Percentiles rank a stretch among this genome's conserved stretches.
phyloP scores from a whole-genome alignment of 768 basidiomycete genomes.

The Calvatia gigantea region DNA sequence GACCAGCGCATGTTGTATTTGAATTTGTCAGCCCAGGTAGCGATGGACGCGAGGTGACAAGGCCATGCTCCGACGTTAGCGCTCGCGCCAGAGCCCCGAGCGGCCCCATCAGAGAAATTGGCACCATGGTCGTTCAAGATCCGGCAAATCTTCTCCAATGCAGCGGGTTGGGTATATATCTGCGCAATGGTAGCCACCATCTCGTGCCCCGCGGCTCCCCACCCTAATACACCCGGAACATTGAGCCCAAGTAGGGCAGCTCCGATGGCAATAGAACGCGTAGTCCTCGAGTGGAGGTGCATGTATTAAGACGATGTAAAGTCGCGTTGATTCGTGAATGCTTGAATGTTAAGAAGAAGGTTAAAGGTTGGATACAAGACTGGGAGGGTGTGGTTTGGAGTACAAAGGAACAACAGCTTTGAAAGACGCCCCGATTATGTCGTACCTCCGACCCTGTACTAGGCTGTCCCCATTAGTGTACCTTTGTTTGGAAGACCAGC shows the following conservation, averaged over 20 bases:
- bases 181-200: slow-evolving; percentile 93
- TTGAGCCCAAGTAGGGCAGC: neutral
- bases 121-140: slow-evolving; percentile 55
- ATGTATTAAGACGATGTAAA: neutral
- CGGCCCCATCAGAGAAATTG: slow-evolving; percentile 19
- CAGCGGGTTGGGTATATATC: slow-evolving; percentile 78
- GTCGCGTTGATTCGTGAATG: too few species aligned
- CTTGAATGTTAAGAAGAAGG: neutral
- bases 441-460: neutral
- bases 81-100: slow-evolving; percentile 1
- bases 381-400: too few species aligned
- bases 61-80: slow-evolving; percentile 26
- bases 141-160: slow-evolving; percentile 60
- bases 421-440: neutral
- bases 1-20: slow-evolving; percentile 69
- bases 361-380: neutral
- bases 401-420: too few species aligned
- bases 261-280: neutral
- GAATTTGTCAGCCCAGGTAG: slow-evolving; percentile 84
- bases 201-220: slow-evolving; percentile 65
- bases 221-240: slow-evolving; percentile 3
- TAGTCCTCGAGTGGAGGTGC: neutral
- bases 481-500: too few species aligned
- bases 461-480: too few species aligned
- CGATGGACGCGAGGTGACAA: slow-evolving; percentile 81